Evolutionary conservation across 2,329 filamentous ascomycete species (phyloP).

Genomic region (Kalaharituber pfeilii): DNA sequence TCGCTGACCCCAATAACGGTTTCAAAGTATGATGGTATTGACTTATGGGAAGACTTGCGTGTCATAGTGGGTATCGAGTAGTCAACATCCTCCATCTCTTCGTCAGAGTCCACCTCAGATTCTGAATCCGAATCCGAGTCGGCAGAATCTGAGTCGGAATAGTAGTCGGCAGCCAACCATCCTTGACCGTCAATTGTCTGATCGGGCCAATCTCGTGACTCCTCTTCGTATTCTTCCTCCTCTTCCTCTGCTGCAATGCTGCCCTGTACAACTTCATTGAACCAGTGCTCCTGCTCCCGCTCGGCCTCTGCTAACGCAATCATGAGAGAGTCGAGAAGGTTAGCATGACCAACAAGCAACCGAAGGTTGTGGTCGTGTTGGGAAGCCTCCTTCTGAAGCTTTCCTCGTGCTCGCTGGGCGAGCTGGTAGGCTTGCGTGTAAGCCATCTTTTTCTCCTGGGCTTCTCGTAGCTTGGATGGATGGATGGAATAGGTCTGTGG

Average conservation of each 20-base stretch:
- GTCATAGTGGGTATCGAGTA: slow-evolving; percentile 49
- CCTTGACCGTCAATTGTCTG: slow-evolving; percentile 54
- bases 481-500: slow-evolving; percentile 20
- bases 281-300: slow-evolving; percentile 90
- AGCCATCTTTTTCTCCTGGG: slow-evolving; percentile 60
- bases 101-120: slow-evolving; percentile 35
- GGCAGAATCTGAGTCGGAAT: slow-evolving; percentile 37
- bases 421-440: slow-evolving; percentile 98
- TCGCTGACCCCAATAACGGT: slow-evolving; percentile 25
- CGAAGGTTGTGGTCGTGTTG: slow-evolving; percentile 86
- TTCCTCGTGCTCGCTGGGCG: slow-evolving; percentile 85
- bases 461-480: slow-evolving; percentile 33
- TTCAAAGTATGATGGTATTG: slow-evolving; percentile 21
- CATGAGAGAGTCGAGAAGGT: slow-evolving; percentile 93
- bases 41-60: slow-evolving; percentile 44
- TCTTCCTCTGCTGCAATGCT: slow-evolving; percentile 35
- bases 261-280: slow-evolving; percentile 82
- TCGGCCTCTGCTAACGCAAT: slow-evolving; percentile 79
- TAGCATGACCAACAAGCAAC: slow-evolving; percentile 91
- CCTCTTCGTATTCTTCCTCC: slow-evolving; percentile 29
- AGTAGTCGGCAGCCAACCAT: slow-evolving; percentile 43
- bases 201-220: slow-evolving; percentile 66
- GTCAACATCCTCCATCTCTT: slow-evolving; percentile 35
- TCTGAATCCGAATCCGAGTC: slow-evolving; percentile 44
- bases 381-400: slow-evolving; percentile 85